Conservation (phyloP, 2,329 filamentous ascomycete species). For the Sphaerostilbella broomeana region DNA sequence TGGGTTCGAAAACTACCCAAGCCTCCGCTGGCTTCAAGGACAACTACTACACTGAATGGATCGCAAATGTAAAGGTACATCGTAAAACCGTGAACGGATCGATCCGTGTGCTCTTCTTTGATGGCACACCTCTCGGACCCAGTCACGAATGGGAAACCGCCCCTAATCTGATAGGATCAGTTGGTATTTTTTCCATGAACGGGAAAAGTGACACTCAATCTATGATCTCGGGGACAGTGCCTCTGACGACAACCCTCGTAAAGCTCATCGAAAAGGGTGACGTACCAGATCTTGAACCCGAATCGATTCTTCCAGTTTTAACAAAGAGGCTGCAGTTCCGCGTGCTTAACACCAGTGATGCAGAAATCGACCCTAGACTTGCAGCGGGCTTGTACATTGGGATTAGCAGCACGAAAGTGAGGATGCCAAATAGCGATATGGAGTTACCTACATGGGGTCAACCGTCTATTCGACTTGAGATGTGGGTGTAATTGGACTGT, state of each 20-base stretch:
- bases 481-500: conserved; percentile 17
- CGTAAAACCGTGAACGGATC: conserved; percentile 55
- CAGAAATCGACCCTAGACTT: conserved; percentile 19
- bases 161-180: conserved; percentile 53
- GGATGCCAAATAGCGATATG: conserved; percentile 18
- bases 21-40: conserved; percentile 29
- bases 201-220: conserved; percentile 26
- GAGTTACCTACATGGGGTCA: conserved; percentile 25
- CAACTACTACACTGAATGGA: conserved; percentile 55
- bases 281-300: conserved; percentile 32
- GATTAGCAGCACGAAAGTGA: conserved; percentile 27
- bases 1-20: conserved; percentile 20
- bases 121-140: conserved; percentile 47
- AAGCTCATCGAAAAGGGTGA: conserved; percentile 32
- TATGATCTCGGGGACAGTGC: conserved; percentile 43
- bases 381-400: conserved; percentile 26
- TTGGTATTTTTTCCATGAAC: conserved; percentile 48
- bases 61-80: conserved; percentile 57
- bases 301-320: conserved; percentile 37
- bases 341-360: conserved; percentile 23
- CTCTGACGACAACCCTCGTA: conserved; percentile 44
- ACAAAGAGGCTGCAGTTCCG: conserved; percentile 29
- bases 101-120: conserved; percentile 60
- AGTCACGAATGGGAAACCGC: conserved; percentile 44
- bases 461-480: conserved; percentile 17